These are phyloP conservation scores for Termitomyces sp. DNA, from an alignment of 768 basidiomycete species.

Conservation along the genomic window DNA sequence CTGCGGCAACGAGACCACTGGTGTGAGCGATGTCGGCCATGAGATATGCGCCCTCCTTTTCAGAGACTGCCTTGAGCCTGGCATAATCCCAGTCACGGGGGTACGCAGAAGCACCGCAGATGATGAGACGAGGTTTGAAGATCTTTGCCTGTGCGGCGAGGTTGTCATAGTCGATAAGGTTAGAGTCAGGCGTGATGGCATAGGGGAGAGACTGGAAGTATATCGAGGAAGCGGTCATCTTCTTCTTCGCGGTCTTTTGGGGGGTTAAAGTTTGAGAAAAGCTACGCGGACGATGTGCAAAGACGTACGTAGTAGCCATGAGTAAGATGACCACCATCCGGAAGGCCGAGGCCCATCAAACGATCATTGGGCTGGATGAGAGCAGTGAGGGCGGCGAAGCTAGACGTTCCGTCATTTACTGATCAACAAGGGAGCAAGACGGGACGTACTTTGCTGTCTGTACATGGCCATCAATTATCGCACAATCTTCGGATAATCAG, in stretches of 20 bases:
- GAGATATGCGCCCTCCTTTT: slow-evolving; percentile 86
- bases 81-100: slow-evolving; percentile 98
- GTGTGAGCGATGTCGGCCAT: slow-evolving; percentile 99
- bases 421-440: not conserved
- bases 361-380: slow-evolving; percentile 96
- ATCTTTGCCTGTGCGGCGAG: slow-evolving; percentile 84
- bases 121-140: slow-evolving; percentile 92
- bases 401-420: slow-evolving; percentile 22
- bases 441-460: slow-evolving; percentile 81
- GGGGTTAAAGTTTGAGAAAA: not conserved
- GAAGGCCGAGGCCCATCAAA: slow-evolving; percentile 97
- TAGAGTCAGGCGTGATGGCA: slow-evolving; percentile 70
- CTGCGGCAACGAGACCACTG: slow-evolving; percentile 89
- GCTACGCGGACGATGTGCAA: slow-evolving; percentile 2
- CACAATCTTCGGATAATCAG: slow-evolving; percentile 3
- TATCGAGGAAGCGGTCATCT: slow-evolving; percentile 99
- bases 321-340: slow-evolving; percentile 95
- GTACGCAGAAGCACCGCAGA: slow-evolving; percentile 98
- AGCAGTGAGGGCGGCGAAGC: slow-evolving; percentile 95
- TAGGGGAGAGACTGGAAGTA: slow-evolving; percentile 99
- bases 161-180: slow-evolving; percentile 83
- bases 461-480: not conserved
- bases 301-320: slow-evolving; percentile 88
- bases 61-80: slow-evolving; percentile 71
- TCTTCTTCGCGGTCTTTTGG: slow-evolving; percentile 90